A percentile compares a stretch with the other conserved stretches of the same genome.
Conservation (phyloP, 2,329 filamentous ascomycete genomes). For the Ceratocystis alfenasii region DNA sequence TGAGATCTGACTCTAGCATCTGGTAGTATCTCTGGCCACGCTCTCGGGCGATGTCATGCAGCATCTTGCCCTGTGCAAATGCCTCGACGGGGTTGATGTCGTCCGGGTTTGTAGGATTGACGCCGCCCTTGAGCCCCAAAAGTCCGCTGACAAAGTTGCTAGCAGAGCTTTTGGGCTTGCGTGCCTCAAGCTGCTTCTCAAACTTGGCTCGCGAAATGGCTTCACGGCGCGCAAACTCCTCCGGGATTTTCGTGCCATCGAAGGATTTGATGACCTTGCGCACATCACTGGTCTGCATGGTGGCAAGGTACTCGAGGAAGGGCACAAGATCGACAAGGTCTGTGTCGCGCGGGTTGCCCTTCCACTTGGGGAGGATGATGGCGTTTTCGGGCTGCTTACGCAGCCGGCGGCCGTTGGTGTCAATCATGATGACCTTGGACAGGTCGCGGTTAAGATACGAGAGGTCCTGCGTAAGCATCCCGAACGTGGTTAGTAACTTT, state of each 20-base stretch:
- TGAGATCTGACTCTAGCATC: constrained; percentile 77
- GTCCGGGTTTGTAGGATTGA: background rate
- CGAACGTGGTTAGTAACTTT: background rate
- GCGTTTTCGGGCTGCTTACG: constrained; percentile 93
- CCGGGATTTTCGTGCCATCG: constrained; percentile 76
- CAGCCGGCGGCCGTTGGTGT: constrained; percentile 72
- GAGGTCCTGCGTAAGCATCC: constrained; percentile 56
- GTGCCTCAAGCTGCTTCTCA: constrained; percentile 60
- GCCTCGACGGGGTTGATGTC: constrained; percentile 63
- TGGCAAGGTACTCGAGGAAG: constrained; percentile 93
- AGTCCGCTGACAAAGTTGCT: constrained; percentile 55
- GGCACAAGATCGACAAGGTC: constrained; percentile 82
- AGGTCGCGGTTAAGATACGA: constrained; percentile 93
- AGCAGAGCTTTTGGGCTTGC: constrained; percentile 53
- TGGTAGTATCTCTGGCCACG: constrained; percentile 84
- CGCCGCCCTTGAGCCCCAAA: constrained; percentile 62
- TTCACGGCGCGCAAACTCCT: constrained; percentile 81
- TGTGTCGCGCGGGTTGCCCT: constrained; percentile 67
- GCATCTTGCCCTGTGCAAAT: constrained; percentile 86
- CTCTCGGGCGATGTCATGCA: constrained; percentile 88
- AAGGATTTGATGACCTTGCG: constrained; percentile 79
- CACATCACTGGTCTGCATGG: constrained; percentile 82
- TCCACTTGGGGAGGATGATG: constrained; percentile 84
- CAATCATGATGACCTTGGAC: constrained; percentile 88
- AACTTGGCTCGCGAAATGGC: constrained; percentile 75